Base-by-base conservation (phyloP, 495 filamentous ascomycete genomes). In the Cladorrhinum samala region DNA sequence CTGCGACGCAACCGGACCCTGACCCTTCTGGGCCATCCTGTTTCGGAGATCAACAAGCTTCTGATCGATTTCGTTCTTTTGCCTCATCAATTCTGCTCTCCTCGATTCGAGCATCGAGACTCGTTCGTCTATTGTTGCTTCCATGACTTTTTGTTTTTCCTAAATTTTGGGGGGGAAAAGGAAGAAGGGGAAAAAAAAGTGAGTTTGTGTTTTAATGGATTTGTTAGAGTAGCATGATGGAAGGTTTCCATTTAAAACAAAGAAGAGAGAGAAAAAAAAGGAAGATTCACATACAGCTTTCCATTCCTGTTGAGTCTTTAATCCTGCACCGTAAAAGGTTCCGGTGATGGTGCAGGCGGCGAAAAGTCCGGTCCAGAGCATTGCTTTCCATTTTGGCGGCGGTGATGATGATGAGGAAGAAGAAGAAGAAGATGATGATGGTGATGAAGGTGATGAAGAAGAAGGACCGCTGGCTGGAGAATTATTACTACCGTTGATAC, bases 301-400 rank as follows among this genome's bases (percentile, higher is more conserved):
- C 44, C 55, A 66, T 25, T 83, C 76, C 53, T 73, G 64, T 52
- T 65, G 65, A 49, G 69, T 75, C 67, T 83, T 84, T 25, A 85
- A 61, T n/a, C 73, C 73, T 2, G 82, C 82, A 18, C 82, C 82
- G 60, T 81, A 82, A 51, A 73, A 69, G 0, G 76, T 64, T 42
- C 81, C 79, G 0, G 69, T 71, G 24, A 72, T 64, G 18, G 72
- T 77, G 24, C 79, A 68, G 23, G 72, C 73, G 1, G 79, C 68
- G 46, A 82, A 69, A 9, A 69, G 68, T 14, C 62, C 74, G 1
- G 81, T 79, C 47, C 68, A 61, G 38, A 82, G 53, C 9, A 55
- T 44, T 44, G 38, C n/a, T 41, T 66, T 61, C 50, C 52, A 56
- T 19, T 48, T 55, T 16, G 47, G 71, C 52, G 51, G 67, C 14